Evolutionary conservation across 179 eudicot genomes (phyloP).

Genomic region (Beta corolliflora): DNA sequence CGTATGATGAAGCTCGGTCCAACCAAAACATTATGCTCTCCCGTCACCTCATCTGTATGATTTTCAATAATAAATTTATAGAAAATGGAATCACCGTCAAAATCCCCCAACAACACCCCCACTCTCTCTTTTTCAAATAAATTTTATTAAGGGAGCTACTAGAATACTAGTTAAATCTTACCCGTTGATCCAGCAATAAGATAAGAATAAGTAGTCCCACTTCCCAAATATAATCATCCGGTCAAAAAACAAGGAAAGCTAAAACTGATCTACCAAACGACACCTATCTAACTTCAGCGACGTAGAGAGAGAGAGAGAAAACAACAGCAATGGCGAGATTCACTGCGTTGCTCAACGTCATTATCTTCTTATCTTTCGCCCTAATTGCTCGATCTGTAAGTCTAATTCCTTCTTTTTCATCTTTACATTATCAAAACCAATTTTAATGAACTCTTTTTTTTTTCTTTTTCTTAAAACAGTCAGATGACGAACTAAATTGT

Average conservation of each 20-base stretch:
- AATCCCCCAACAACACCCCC: too few species aligned
- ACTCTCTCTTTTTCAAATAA: too few species aligned
- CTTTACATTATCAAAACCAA: not conserved
- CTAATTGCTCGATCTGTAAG: conserved; percentile 54
- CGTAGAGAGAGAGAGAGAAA: not conserved
- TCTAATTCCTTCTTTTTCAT: not conserved
- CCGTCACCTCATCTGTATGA: too few species aligned
- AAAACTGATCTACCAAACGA: not conserved
- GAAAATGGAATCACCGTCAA: too few species aligned
- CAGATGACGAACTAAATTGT: conserved; percentile 37
- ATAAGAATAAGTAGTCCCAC: not conserved
- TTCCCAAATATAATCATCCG: not conserved
- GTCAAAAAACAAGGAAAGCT: not conserved
- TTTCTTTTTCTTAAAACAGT: not conserved
- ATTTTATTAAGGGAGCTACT: too few species aligned
- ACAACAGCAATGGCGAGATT: conserved; percentile 21
- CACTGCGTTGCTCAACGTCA: conserved; percentile 20
- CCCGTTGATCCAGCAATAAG: too few species aligned
- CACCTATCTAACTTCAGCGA: not conserved
- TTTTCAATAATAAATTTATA: too few species aligned
- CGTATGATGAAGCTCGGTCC: too few species aligned
- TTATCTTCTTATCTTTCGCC: conserved; percentile 45
- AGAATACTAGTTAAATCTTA: too few species aligned
- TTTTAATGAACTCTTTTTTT: not conserved
- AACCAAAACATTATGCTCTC: too few species aligned